Percentiles rank a stretch among this genome's conserved stretches.
Conservation (phyloP, 257 asterid genomes). For the Penstemon newberryi region DNA sequence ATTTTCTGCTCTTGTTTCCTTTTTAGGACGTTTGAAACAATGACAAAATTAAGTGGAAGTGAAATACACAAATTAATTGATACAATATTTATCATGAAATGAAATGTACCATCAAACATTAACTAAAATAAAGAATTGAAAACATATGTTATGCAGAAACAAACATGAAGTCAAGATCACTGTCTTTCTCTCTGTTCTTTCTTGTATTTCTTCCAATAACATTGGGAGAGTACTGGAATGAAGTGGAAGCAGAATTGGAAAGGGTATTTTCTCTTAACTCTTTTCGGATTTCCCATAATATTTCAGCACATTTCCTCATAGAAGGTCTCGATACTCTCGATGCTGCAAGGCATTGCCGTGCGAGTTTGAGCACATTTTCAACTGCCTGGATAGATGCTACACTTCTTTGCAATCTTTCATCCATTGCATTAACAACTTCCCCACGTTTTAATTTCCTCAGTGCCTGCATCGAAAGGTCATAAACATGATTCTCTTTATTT, state of each 20-base stretch:
- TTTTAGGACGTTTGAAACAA: no score
- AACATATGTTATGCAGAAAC: conserved; percentile 35
- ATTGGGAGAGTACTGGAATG: conserved; percentile 34
- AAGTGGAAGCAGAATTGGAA: conserved; percentile 26
- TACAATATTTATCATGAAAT: no score
- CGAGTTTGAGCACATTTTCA: conserved; percentile 58
- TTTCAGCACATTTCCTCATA: conserved; percentile 67
- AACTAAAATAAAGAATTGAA: no score
- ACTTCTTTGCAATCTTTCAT: conserved; percentile 55
- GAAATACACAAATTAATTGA: no score
- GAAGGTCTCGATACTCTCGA: conserved; percentile 61
- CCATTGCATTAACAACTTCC: conserved; percentile 59
- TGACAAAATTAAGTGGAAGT: no score
- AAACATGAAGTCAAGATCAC: conserved; percentile 36
- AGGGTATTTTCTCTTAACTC: conserved; percentile 35
- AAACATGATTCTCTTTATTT: background rate
- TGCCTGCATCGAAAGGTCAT: conserved; percentile 45
- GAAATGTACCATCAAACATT: no score
- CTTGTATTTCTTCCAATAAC: conserved; percentile 23
- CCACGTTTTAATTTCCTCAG: conserved; percentile 43
- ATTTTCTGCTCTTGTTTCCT: no score
- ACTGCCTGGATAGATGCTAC: conserved; percentile 44
- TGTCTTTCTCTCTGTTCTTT: conserved; percentile 23
- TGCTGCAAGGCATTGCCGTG: conserved; percentile 59
- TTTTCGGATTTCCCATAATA: conserved; percentile 57